These are phyloP conservation scores for Dichotomopilus funicola DNA, from an alignment of 2,329 filamentous ascomycete genomes.

Conservation along the genomic window DNA sequence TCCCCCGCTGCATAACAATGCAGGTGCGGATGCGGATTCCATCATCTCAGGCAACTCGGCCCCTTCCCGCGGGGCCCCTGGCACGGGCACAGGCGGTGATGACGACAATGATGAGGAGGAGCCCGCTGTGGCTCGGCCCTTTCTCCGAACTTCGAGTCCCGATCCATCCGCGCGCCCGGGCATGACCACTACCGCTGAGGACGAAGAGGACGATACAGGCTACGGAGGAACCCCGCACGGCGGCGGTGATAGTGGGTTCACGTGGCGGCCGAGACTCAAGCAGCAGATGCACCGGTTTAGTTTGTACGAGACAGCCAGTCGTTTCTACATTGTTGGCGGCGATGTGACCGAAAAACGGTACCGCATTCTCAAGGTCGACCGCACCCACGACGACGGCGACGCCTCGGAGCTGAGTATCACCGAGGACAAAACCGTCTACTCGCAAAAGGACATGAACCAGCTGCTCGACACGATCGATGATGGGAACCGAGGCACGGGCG, in stretches of 20 bases:
- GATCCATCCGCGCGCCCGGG: constrained; percentile 32
- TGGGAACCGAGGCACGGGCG: constrained; percentile 84
- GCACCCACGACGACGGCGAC: constrained; percentile 66
- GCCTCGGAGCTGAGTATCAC: constrained; percentile 70
- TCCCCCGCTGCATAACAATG: constrained; percentile 38
- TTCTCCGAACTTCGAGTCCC: constrained; percentile 49
- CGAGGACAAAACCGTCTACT: constrained; percentile 94
- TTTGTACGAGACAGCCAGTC: constrained; percentile 89
- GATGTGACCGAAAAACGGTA: constrained; percentile 86
- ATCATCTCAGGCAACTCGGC: constrained; percentile 21
- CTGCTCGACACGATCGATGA: constrained; percentile 92
- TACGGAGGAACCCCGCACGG: constrained; percentile 13
- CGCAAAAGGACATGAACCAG: constrained; percentile 83
- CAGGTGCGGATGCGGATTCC: constrained; percentile 32
- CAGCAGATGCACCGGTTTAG: constrained; percentile 91
- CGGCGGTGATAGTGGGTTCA: constrained; percentile 18
- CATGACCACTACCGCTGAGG: constrained; percentile 16
- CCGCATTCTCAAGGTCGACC: constrained; percentile 89
- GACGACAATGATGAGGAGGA: constrained; percentile 55
- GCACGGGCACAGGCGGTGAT: constrained; percentile 9
- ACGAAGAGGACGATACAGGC: constrained; percentile 29
- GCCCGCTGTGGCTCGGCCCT: constrained; percentile 50
- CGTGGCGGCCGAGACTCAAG: constrained; percentile 32
- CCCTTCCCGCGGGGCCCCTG: constrained; percentile 15
- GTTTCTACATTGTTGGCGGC: constrained; percentile 90